These are phyloP conservation scores for Paecilomyces sp. DNA, from an alignment of 2,329 filamentous ascomycete species.

Conservation along the genomic window DNA sequence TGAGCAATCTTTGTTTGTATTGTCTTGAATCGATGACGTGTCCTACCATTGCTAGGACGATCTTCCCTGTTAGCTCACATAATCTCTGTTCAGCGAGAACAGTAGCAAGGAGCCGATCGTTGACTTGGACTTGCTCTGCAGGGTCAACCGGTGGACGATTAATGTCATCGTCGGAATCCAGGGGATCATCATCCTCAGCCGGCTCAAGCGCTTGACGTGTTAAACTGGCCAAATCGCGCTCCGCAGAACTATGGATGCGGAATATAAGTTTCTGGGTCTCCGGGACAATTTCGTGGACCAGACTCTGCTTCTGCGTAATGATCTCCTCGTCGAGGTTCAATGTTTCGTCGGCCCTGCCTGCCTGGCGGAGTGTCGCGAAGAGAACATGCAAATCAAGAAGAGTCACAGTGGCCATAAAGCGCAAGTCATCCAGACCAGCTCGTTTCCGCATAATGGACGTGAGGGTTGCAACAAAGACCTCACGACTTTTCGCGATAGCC, in stretches of 20 bases:
- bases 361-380: constrained; percentile 63
- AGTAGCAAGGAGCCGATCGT: constrained; percentile 55
- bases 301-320: constrained; percentile 49
- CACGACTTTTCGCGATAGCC: constrained; percentile 57
- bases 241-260: constrained; percentile 68
- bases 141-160: constrained; percentile 42
- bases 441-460: constrained; percentile 44
- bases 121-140: constrained; percentile 42
- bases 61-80: constrained; percentile 77
- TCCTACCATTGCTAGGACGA: constrained; percentile 72
- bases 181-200: constrained; percentile 64
- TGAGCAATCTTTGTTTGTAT: constrained; percentile 63
- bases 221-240: constrained; percentile 70
- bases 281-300: constrained; percentile 63
- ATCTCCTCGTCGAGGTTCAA: constrained; percentile 44
- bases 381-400: constrained; percentile 76
- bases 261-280: constrained; percentile 60
- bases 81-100: constrained; percentile 77
- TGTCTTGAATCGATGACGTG: constrained; percentile 65
- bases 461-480: constrained; percentile 44
- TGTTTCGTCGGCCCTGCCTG: constrained; percentile 31
- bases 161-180: constrained; percentile 56
- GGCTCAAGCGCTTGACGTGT: constrained; percentile 38
- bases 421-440: constrained; percentile 64
- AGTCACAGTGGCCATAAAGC: constrained; percentile 65